A percentile compares a stretch with the other conserved stretches of the same genome.
Evolutionary conservation across 2,329 filamentous ascomycete species (phyloP).

Genomic region (Apiospora sp.): DNA sequence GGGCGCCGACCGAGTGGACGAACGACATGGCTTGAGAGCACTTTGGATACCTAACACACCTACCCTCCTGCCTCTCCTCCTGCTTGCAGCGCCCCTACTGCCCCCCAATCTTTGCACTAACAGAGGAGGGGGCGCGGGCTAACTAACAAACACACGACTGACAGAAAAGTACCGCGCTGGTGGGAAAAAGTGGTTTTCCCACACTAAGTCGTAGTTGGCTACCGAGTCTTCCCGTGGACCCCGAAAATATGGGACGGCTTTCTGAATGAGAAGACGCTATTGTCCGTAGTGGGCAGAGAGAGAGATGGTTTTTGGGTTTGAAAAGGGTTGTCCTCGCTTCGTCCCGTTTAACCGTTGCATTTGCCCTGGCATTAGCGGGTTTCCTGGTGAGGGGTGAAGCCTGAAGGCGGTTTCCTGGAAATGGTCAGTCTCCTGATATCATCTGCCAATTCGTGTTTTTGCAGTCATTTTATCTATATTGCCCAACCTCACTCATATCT

Average conservation of each 20-base stretch:
- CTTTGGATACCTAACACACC: no score
- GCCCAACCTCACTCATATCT: not conserved
- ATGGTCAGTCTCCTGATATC: not conserved
- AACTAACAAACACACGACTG: not conserved
- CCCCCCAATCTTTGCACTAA: not conserved
- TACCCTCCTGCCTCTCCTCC: no score
- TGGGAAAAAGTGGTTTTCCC: slow-evolving; percentile 5
- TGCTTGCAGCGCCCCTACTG: not conserved
- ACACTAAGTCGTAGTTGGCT: not conserved
- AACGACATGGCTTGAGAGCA: no score
- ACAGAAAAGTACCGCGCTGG: not conserved
- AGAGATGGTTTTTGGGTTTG: not conserved
- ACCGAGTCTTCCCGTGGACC: not conserved
- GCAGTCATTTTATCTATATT: not conserved
- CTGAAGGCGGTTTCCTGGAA: not conserved
- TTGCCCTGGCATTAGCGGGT: not conserved
- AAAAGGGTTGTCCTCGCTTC: slow-evolving; percentile 3
- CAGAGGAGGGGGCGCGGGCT: not conserved
- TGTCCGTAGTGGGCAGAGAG: not conserved
- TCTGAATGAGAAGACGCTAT: not conserved
- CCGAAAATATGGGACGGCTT: no score
- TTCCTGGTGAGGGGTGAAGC: not conserved
- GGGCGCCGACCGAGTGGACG: no score
- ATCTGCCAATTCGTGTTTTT: not conserved
- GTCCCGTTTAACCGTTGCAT: slow-evolving; percentile 6